Evolutionary conservation across 257 asterid species (phyloP).

Genomic region (Nicotiana undulata): DNA sequence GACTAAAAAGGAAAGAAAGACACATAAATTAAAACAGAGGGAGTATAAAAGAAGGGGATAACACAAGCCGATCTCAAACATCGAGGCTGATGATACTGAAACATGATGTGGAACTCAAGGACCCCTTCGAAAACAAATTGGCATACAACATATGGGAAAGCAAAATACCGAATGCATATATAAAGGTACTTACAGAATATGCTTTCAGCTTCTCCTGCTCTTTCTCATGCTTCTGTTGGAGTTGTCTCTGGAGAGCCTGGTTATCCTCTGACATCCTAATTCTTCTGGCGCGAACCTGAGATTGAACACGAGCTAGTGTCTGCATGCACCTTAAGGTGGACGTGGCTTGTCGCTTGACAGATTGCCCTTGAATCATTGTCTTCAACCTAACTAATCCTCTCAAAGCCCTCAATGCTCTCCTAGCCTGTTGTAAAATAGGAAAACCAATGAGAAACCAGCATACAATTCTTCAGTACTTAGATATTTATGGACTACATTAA

Average conservation of each 20-base stretch:
- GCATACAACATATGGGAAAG: neutral
- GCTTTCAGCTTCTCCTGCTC: conserved; percentile 47
- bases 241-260: conserved; percentile 56
- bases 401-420: conserved; percentile 60
- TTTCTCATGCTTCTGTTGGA: conserved; percentile 56
- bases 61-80: neutral
- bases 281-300: conserved; percentile 61
- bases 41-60: neutral
- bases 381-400: conserved; percentile 66
- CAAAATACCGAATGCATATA: neutral
- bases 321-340: conserved; percentile 65
- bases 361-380: conserved; percentile 49
- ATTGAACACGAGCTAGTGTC: conserved; percentile 60
- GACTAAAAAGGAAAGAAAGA: too few relatives aligned
- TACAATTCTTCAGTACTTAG: neutral
- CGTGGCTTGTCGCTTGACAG: conserved; percentile 58
- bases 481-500: neutral
- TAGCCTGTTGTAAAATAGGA: conserved; percentile 40
- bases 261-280: conserved; percentile 53
- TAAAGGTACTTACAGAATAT: conserved; percentile 42
- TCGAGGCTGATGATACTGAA: neutral
- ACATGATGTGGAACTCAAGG: neutral
- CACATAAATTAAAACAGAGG: too few relatives aligned
- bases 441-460: neutral
- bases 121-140: neutral